A percentile compares a stretch with the other conserved stretches of the same genome.
Conservation (phyloP, 2,329 filamentous ascomycete genomes). For the Colletotrichum orchidophilum region DNA sequence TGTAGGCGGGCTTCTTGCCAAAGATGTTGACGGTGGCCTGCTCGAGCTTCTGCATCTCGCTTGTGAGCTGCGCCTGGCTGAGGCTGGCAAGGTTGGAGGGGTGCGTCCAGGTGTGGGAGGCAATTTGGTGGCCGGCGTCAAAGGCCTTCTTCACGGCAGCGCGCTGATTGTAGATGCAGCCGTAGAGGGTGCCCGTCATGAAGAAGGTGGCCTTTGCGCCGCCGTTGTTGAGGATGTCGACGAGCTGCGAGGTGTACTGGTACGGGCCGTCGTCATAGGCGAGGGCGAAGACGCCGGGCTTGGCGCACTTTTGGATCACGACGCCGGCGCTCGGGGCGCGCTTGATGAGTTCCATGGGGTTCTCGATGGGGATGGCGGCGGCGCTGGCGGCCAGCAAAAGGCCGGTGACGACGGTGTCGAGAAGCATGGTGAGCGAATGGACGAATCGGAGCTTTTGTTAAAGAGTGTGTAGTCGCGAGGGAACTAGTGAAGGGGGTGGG, state of each 20-base stretch:
- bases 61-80: constrained; percentile 48
- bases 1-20: constrained; percentile 57
- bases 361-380: constrained; percentile 42
- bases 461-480: neutral
- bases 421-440: constrained; percentile 37
- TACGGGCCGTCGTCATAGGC: constrained; percentile 65
- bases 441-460: neutral
- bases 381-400: constrained; percentile 41
- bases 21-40: constrained; percentile 61
- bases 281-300: constrained; percentile 57
- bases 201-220: constrained; percentile 65
- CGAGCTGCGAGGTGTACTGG: constrained; percentile 55
- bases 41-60: constrained; percentile 61
- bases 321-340: constrained; percentile 51
- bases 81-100: constrained; percentile 52
- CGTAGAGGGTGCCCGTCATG: constrained; percentile 60
- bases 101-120: constrained; percentile 64
- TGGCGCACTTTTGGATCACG: constrained; percentile 55
- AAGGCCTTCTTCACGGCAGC: constrained; percentile 63
- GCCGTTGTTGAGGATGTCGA: constrained; percentile 59
- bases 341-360: constrained; percentile 52
- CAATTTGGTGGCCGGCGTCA: constrained; percentile 61
- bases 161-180: constrained; percentile 59
- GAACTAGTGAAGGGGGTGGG: neutral
- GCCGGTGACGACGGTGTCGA: constrained; percentile 37